Evolutionary conservation across 129 eudicot genomes (phyloP).

Genomic region (Tagetes erecta): DNA sequence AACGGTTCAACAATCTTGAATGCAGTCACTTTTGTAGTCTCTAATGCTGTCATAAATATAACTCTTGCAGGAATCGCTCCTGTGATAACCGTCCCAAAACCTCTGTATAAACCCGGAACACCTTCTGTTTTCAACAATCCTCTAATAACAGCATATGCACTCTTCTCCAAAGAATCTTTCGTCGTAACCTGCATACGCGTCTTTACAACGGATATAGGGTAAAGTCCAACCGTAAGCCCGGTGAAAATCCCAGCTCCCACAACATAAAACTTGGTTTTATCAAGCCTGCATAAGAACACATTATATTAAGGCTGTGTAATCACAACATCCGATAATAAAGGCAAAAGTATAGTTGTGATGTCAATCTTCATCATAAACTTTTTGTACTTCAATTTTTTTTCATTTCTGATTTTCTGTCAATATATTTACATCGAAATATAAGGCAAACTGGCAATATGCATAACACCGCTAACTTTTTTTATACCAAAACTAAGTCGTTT

Average conservation of each 20-base stretch:
- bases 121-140: conserved; percentile 84
- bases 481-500: too few species aligned
- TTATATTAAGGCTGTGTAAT: background rate
- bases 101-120: conserved; percentile 86
- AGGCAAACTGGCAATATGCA: too few species aligned
- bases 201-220: conserved; percentile 92
- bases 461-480: too few species aligned
- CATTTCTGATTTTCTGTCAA: too few species aligned
- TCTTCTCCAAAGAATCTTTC: conserved; percentile 65
- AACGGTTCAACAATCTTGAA: conserved; percentile 74
- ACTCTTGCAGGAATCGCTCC: conserved; percentile 94
- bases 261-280: conserved; percentile 87
- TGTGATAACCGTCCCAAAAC: conserved; percentile 92
- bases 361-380: too few species aligned
- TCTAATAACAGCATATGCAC: conserved; percentile 73
- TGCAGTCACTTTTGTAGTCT: conserved; percentile 87
- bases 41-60: conserved; percentile 85
- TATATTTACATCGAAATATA: too few species aligned
- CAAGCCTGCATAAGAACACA: conserved; percentile 70
- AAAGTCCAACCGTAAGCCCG: conserved; percentile 87
- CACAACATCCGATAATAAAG: background rate
- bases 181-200: conserved; percentile 92
- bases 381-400: too few species aligned
- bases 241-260: conserved; percentile 95
- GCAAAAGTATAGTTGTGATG: background rate